These are phyloP conservation scores for Dispira simplex DNA, from an alignment of 192 early-diverging fungal genomes.

Conservation along the genomic window DNA sequence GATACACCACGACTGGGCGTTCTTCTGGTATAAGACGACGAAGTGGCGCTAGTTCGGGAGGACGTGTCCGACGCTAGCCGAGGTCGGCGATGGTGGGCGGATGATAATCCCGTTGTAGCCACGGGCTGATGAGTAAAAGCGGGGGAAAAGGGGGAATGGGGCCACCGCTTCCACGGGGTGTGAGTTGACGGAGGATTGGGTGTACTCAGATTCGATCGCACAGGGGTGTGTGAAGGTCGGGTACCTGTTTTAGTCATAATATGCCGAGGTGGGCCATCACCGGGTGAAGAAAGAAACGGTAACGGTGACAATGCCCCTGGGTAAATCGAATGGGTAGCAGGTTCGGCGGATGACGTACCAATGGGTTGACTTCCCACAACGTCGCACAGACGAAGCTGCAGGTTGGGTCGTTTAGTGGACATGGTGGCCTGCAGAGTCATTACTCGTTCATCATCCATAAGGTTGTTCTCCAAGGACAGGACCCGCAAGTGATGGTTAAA, in stretches of 20 bases:
- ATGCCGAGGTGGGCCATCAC: background rate
- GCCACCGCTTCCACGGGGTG: no score
- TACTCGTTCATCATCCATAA: background rate
- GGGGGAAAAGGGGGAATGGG: no score
- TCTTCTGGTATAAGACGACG: no score
- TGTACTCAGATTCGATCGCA: no score
- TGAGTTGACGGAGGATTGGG: no score
- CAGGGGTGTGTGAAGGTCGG: no score
- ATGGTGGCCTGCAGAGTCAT: background rate
- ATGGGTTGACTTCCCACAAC: background rate
- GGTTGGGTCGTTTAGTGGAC: background rate
- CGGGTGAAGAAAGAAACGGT: background rate
- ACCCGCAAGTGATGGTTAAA: constrained; percentile 4
- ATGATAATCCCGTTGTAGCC: no score
- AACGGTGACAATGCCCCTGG: background rate
- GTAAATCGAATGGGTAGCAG: background rate
- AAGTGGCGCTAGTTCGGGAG: no score
- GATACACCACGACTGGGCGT: no score
- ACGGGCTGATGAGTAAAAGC: no score
- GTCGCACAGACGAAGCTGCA: background rate
- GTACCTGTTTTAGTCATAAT: background rate
- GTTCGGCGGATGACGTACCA: background rate
- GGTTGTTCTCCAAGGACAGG: background rate
- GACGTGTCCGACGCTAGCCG: no score
- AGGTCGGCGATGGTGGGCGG: no score